A percentile compares a stretch with the other conserved stretches of the same genome.
phyloP scores from a whole-genome alignment of 257 asterid species.

The Agastache rugosa region DNA sequence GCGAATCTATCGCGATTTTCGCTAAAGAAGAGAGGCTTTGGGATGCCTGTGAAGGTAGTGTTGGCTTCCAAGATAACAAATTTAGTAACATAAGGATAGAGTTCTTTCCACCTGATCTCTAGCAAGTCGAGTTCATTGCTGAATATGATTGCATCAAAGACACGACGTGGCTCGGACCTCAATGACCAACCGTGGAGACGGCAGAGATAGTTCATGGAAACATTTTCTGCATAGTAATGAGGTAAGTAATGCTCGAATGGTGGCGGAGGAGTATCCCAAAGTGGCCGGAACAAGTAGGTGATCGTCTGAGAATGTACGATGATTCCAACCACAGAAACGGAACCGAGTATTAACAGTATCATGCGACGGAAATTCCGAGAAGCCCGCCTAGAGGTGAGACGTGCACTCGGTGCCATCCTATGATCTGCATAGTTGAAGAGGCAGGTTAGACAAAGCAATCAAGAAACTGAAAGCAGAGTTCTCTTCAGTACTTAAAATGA shows the following conservation, averaged over 20 bases:
- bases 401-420: constrained; percentile 65
- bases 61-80: constrained; percentile 87
- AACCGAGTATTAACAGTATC: constrained; percentile 51
- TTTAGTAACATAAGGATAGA: constrained; percentile 69
- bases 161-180: constrained; percentile 78
- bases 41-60: constrained; percentile 92
- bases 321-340: constrained; percentile 50
- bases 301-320: constrained; percentile 55
- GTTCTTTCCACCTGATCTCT: constrained; percentile 88
- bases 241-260: constrained; percentile 62
- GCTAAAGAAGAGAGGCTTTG: constrained; percentile 74
- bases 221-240: constrained; percentile 92
- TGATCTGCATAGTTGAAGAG: constrained; percentile 47
- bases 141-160: constrained; percentile 84
- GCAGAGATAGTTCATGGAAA: constrained; percentile 78
- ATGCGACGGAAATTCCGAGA: constrained; percentile 42
- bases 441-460: constrained; percentile 2
- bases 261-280: constrained; percentile 89
- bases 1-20: constrained; percentile 59
- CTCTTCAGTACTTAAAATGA: background rate
- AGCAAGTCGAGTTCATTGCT: constrained; percentile 90
- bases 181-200: constrained; percentile 87
- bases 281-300: constrained; percentile 88
- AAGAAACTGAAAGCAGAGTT: background rate
- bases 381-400: constrained; percentile 50